phyloP scores from a whole-genome alignment of 148 eudicot species.

The Rhododendron griersonianum region DNA sequence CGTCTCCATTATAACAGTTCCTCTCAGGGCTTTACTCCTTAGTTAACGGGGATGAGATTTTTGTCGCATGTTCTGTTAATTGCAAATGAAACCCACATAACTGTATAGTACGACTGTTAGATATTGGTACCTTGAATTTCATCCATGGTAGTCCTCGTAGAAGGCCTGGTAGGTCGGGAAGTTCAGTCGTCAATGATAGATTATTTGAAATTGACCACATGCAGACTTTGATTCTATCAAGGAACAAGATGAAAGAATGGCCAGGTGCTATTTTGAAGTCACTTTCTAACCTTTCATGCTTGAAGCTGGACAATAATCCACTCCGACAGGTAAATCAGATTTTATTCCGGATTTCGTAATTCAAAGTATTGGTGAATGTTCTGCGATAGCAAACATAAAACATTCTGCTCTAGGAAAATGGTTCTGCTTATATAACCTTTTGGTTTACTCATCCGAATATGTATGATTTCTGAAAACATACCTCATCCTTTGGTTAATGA shows the following conservation, averaged over 20 bases:
- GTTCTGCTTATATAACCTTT: neutral
- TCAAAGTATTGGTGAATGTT: neutral
- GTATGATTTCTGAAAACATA: neutral
- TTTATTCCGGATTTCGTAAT: neutral
- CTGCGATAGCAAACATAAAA: neutral
- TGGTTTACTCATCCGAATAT: neutral
- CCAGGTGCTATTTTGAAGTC: conserved; percentile 63
- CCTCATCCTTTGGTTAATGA: neutral
- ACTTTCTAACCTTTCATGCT: conserved; percentile 71
- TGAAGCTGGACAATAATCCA: conserved; percentile 81
- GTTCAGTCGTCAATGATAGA: neutral
- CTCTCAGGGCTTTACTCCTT: neutral
- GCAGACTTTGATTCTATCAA: conserved; percentile 85
- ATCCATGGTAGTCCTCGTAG: neutral
- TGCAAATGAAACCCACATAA: neutral
- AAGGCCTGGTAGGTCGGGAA: neutral
- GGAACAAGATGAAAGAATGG: conserved; percentile 93
- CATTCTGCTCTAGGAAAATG: neutral
- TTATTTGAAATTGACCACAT: conserved; percentile 12
- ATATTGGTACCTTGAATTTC: neutral
- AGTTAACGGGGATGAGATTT: neutral
- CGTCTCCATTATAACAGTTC: neutral
- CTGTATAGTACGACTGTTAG: neutral
- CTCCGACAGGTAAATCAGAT: conserved; percentile 58
- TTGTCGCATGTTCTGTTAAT: neutral